A percentile compares a stretch with the other conserved stretches of the same genome.
Conservation (phyloP, 352 stramenopile species). For the Globisporangium solare region DNA sequence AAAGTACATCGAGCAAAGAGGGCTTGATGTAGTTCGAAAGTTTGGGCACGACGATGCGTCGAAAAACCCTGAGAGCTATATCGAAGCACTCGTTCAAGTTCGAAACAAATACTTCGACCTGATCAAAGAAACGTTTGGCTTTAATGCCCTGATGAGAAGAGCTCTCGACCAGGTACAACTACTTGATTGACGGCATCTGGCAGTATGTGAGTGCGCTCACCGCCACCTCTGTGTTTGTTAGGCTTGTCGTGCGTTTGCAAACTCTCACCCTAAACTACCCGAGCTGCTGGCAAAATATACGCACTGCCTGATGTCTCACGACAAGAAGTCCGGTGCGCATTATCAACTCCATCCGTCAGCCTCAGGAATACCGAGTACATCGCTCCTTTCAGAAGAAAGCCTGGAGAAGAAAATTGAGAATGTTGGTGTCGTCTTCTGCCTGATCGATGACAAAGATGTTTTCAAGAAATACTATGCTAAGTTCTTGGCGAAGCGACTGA, state of each 20-base stretch:
- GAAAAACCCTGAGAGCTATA: slow-evolving; percentile 79
- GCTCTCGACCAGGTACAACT: slow-evolving; percentile 68
- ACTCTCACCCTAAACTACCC: slow-evolving; percentile 72
- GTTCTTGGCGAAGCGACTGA: slow-evolving; percentile 76
- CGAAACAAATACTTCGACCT: slow-evolving; percentile 80
- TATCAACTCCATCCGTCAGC: slow-evolving; percentile 19
- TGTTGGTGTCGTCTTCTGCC: slow-evolving; percentile 79
- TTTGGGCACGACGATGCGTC: slow-evolving; percentile 79
- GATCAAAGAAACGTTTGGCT: slow-evolving; percentile 82
- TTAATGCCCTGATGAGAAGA: slow-evolving; percentile 77
- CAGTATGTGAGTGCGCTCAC: neutral
- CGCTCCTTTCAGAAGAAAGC: slow-evolving; percentile 41
- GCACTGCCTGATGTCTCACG: slow-evolving; percentile 80
- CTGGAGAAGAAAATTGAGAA: slow-evolving; percentile 81
- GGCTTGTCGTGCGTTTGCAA: slow-evolving; percentile 82
- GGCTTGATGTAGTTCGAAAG: slow-evolving; percentile 70
- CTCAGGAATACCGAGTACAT: slow-evolving; percentile 21
- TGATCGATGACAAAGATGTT: slow-evolving; percentile 88
- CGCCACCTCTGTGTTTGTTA: slow-evolving; percentile 12
- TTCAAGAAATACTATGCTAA: slow-evolving; percentile 90
- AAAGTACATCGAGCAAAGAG: slow-evolving; percentile 79
- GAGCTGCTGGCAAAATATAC: slow-evolving; percentile 83
- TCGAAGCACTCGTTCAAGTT: slow-evolving; percentile 79
- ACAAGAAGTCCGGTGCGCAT: slow-evolving; percentile 28
- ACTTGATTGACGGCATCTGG: slow-evolving; percentile 1